phyloP scores from a whole-genome alignment of 2,329 filamentous ascomycete genomes.

The Penicillium sp. region DNA sequence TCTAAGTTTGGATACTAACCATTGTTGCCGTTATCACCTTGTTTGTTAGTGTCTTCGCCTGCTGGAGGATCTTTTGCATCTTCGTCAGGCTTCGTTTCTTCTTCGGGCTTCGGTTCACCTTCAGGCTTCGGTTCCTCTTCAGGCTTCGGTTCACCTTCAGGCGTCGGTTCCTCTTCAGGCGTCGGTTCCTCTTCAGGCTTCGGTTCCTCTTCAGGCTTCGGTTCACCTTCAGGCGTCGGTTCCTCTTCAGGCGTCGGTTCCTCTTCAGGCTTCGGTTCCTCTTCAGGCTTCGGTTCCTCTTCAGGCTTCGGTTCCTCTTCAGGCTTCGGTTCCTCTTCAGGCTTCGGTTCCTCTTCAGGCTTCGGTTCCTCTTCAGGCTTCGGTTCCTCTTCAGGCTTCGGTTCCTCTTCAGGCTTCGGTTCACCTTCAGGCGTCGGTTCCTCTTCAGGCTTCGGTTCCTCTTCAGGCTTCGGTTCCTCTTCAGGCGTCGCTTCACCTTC shows the following conservation, averaged over 20 bases:
- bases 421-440: not conserved
- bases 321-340: not conserved
- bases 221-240: constrained; percentile 9
- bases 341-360: not conserved
- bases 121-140: not conserved
- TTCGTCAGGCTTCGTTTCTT: constrained; percentile 11
- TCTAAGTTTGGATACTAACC: constrained; percentile 17
- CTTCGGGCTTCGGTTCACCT: constrained; percentile 10
- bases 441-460: not conserved
- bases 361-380: constrained; percentile 1
- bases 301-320: not conserved
- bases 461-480: not conserved
- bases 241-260: not conserved
- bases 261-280: not conserved
- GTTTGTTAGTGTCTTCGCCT: not conserved
- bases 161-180: not conserved
- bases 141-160: not conserved
- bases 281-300: not conserved
- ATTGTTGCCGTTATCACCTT: constrained; percentile 18
- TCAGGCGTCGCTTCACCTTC: constrained; percentile 11
- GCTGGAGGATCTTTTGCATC: constrained; percentile 9
- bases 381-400: not conserved
- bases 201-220: not conserved
- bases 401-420: not conserved
- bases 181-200: constrained; percentile 1